Conservation (phyloP, 1,139 yeast genomes). For the Candida glucosophila region DNA sequence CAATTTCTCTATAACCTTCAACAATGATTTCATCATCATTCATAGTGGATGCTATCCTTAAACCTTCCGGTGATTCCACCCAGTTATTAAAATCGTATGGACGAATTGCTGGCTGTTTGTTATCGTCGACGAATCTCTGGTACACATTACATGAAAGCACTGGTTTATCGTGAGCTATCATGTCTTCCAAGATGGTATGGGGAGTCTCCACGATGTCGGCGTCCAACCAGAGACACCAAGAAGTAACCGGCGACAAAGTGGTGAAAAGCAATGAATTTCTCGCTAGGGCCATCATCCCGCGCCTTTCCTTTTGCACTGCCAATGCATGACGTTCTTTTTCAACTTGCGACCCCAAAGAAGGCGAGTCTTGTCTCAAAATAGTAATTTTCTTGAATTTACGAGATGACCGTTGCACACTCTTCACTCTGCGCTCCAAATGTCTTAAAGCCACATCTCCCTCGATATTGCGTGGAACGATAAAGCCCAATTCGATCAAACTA, state of each 20-base stretch:
- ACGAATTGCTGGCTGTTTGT: conserved; percentile 53
- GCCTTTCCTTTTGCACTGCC: conserved; percentile 78
- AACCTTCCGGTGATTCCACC: conserved; percentile 87
- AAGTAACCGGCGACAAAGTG: conserved; percentile 79
- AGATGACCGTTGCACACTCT: conserved; percentile 46
- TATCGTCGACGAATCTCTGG: conserved; percentile 64
- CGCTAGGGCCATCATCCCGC: conserved; percentile 87
- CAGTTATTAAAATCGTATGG: conserved; percentile 96
- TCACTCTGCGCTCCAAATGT: conserved; percentile 64
- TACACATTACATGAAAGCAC: conserved; percentile 87
- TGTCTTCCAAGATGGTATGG: conserved; percentile 69
- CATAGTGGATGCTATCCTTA: conserved; percentile 61
- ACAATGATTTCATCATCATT: conserved; percentile 84
- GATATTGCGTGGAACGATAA: conserved; percentile 72
- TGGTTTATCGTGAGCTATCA: conserved; percentile 80
- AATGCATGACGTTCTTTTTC: conserved; percentile 73
- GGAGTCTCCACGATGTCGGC: conserved; percentile 91
- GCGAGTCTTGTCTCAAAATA: conserved; percentile 84
- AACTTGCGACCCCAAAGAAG: conserved; percentile 53
- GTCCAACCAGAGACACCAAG: conserved; percentile 96
- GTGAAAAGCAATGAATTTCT: conserved; percentile 86
- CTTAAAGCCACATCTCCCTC: conserved; percentile 77
- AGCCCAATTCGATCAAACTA: conserved; percentile 76
- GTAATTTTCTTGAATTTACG: conserved; percentile 71
- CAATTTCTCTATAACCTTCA: conserved; percentile 87